Base-by-base conservation (phyloP, 164 flowering plant genomes). In the Tetracentron sinense region DNA sequence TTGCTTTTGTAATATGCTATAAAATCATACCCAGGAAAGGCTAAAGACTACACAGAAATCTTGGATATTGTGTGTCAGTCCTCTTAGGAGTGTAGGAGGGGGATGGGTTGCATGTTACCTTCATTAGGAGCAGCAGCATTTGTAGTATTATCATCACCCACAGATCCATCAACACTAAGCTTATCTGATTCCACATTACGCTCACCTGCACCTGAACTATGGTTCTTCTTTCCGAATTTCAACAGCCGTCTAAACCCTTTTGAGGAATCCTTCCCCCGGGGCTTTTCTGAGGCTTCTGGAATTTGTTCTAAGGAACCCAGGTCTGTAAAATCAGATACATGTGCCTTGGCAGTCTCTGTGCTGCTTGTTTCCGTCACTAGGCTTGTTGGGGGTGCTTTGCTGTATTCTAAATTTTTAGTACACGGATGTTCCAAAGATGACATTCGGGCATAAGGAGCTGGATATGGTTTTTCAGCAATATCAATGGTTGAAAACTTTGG, bases 361-460 rank as follows among this genome's bases (percentile, higher is more conserved):
- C 58, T 61, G 22, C 71, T 49, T 70, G 74, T 60, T 17, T 0
- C 71, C 64, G 42, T 58, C 30, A 72, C 78, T 42, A 79, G 62
- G 71, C 61, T 77, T 66, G 79, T 60, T 59, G 80, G 75, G 25
- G 83, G 77, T 50, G 83, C 86, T 69, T 77, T 82, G 4, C 74
- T 71, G 55, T 82, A 87, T 35, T 85, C 93, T 15, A 79, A 78
- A 55, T 73, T 79, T 42, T 61, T 53, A 56, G 88, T 81, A 61
- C 79, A 79, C 55, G 93, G 85, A 61, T 88, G 90, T 75, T 86
- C 96, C 62, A 89, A 38, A 64, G 96, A 91, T 67, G 99, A 89
- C 42, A 67, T 74, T 55, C 88, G 80, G 46, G 89, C 92, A 77
- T 61, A 69, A 38, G 97, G 95, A 46, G 92, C 90, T 49, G 77